phyloP scores from a whole-genome alignment of 345 rosid genomes.

The Eucalyptus cloeziana region DNA sequence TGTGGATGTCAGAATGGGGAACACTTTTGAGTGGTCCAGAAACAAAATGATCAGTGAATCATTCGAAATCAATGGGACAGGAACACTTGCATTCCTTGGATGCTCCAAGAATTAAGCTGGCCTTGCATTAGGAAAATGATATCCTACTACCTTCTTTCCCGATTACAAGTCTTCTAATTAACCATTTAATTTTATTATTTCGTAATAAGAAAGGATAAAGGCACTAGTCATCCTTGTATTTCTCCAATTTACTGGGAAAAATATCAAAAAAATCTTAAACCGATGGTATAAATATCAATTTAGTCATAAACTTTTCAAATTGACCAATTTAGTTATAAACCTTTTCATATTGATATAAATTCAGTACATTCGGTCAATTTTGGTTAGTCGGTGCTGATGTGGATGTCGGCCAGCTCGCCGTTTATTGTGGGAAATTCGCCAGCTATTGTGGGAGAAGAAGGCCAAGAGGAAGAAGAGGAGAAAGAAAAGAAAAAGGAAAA shows the following conservation, averaged over 20 bases:
- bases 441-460: no score
- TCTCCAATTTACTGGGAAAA: background rate
- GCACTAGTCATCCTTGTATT: background rate
- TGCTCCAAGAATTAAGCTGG: background rate
- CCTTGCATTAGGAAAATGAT: background rate
- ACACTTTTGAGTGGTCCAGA: background rate
- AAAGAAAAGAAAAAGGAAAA: no score
- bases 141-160: background rate
- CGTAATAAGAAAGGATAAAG: background rate
- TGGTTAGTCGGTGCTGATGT: accelerated
- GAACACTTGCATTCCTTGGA: background rate
- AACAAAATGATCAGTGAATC: background rate
- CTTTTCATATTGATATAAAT: no score
- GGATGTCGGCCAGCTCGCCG: accelerated
- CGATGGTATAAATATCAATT: no score
- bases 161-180: background rate
- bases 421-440: no score
- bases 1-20: background rate
- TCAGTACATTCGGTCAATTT: no score
- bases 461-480: no score
- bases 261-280: no score
- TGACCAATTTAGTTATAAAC: accelerated
- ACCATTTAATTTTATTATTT: background rate
- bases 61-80: background rate
- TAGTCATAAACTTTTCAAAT: no score